Base-by-base conservation (phyloP, 768 basidiomycete genomes). In the Lactarius tabidus region DNA sequence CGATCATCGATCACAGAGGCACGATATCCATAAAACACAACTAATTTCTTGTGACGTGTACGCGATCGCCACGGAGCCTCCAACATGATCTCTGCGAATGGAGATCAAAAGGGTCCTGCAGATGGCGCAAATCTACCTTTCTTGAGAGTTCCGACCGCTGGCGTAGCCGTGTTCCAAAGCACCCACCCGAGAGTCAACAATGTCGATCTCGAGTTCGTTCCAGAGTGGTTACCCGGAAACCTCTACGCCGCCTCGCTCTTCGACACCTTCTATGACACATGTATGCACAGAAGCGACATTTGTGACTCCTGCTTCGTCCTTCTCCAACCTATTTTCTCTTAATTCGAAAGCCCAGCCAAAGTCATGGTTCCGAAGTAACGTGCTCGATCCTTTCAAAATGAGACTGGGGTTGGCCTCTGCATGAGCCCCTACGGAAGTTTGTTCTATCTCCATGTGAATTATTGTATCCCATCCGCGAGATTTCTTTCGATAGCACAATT, bases 291-390 rank as follows among this genome's bases (percentile, higher is more conserved):
- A 62, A n/a, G 35, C 33, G 7, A 62, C 61, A 14, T 23, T 54
- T n/a, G 26, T 54, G 2, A 66, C 65, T 36, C 57, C 65, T 14
- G 65, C 65, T 7, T 62, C 65, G 7, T 66, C 65, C 3, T 62
- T 66, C 41, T 36, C 56, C 51, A 43, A 58, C 10, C 57, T 52
- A 36, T 66, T 60, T 43, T 62, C 61, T 6, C 65, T 61, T 5
- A 29, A 39, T 29, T 8, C 41, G 2, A 57, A 57, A 20, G 26
- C 51, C 20, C 29, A 8, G 17, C 39, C 41, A 2, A 66, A 29
- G 48, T 66, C 65, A 5, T 66, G 65, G 65, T 66, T 62, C 57
- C 60, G 61, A 43, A 58, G 65, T 29, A 33, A 20, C 43, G 60
- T 66, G 31, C 14, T 66, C 6, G 65, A 66, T 7, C 57, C 60